Conservation (phyloP, 179 eudicot species). For the Monotropa hypopitys region DNA sequence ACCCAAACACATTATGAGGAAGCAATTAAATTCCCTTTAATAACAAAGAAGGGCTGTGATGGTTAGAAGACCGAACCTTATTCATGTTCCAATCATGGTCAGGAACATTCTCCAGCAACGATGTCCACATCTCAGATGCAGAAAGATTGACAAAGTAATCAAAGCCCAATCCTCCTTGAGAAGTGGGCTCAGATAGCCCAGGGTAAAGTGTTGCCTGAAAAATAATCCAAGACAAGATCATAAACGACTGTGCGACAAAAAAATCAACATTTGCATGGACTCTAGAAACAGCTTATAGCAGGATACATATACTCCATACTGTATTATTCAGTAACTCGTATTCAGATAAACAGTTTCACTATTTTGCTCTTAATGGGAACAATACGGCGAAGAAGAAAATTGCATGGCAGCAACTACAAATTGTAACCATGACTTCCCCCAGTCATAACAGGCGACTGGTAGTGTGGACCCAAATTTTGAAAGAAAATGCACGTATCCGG, state of each 20-base stretch:
- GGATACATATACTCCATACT: background rate
- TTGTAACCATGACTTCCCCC: background rate
- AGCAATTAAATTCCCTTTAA: background rate
- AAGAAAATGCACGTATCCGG: background rate
- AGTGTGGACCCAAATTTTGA: background rate
- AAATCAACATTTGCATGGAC: background rate
- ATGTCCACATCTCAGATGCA: conserved; percentile 84
- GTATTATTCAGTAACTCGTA: background rate
- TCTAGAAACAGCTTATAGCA: background rate
- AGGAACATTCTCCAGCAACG: conserved; percentile 61
- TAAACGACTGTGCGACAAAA: background rate
- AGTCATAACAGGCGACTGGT: background rate
- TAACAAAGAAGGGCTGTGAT: background rate
- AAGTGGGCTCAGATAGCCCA: conserved; percentile 81
- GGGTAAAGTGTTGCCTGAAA: conserved; percentile 78
- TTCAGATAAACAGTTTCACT: background rate
- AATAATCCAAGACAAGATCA: conserved; percentile 12
- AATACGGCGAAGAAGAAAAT: background rate
- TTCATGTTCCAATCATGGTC: conserved; percentile 87
- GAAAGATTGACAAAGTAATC: conserved; percentile 86
- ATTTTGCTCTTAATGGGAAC: background rate
- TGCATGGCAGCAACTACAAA: background rate
- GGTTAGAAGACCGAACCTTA: conserved; percentile 42
- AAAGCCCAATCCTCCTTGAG: conserved; percentile 96
- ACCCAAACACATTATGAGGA: background rate